Conservation (phyloP, 2,329 filamentous ascomycete genomes). For the Microsporum audouinii region DNA sequence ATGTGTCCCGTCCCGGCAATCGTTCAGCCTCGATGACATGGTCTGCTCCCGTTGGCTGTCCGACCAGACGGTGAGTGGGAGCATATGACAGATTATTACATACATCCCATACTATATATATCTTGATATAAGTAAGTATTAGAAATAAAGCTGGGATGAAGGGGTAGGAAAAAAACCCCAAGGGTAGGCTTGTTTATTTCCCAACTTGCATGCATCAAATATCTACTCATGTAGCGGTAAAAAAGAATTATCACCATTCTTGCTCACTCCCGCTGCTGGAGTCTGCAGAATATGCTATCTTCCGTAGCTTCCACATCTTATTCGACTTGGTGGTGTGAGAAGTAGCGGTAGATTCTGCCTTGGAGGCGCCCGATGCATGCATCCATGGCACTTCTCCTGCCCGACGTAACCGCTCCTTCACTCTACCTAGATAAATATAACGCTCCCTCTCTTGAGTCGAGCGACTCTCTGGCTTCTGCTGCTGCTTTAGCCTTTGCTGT, state of each 20-base stretch:
- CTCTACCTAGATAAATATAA: conserved; percentile 10
- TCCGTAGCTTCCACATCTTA: conserved; percentile 29
- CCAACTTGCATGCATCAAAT: neutral
- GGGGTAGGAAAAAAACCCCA: no score
- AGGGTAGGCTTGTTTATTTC: no score
- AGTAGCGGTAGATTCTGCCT: neutral
- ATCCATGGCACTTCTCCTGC: conserved; percentile 34
- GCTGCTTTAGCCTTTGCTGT: conserved; percentile 15
- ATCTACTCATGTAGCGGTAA: neutral
- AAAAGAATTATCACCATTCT: neutral
- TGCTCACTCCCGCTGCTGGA: conserved; percentile 27
- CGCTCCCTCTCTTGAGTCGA: neutral
- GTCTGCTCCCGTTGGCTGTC: conserved; percentile 1
- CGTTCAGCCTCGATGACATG: conserved; percentile 3
- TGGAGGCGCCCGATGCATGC: conserved; percentile 15
- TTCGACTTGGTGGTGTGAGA: neutral
- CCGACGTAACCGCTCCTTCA: conserved; percentile 26
- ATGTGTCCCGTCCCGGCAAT: neutral
- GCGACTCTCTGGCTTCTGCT: conserved; percentile 7
- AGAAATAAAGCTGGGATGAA: no score
- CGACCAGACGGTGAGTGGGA: neutral
- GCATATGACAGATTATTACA: neutral
- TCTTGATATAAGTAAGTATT: no score
- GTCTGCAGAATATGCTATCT: conserved; percentile 25
- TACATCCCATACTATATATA: no score